A percentile compares a stretch with the other conserved stretches of the same genome.
Evolutionary conservation across 768 basidiomycete genomes (phyloP).

Genomic region (Pulveroboletus ravenelii): DNA sequence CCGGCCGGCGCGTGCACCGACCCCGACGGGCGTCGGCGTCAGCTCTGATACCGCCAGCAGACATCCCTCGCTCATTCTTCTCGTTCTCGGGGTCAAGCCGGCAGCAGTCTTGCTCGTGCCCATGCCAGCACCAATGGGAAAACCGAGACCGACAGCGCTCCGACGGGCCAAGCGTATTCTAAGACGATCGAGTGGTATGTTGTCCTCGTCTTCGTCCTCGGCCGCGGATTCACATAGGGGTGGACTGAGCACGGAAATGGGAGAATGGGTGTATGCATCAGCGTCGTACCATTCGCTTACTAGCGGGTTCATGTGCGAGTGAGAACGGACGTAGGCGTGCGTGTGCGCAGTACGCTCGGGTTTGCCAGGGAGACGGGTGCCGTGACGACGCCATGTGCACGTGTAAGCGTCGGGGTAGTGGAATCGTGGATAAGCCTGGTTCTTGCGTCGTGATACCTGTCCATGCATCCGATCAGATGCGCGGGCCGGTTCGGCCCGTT

Average conservation of each 20-base stretch:
- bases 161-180: slow-evolving; percentile 7
- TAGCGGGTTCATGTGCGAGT: slow-evolving; percentile 2
- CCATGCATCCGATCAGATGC: not conserved
- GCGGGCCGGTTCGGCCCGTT: not conserved
- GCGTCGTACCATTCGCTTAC: slow-evolving; percentile 11
- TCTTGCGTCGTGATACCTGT: not conserved
- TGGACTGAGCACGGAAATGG: slow-evolving; percentile 15
- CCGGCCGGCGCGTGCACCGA: not conserved
- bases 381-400: slow-evolving; percentile 16
- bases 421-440: slow-evolving; percentile 3
- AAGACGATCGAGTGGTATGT: slow-evolving; percentile 13
- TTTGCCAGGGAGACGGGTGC: slow-evolving; percentile 16
- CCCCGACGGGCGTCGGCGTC: slow-evolving; percentile 16
- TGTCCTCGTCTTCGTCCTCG: slow-evolving; percentile 12
- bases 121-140: not conserved
- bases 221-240: slow-evolving; percentile 6
- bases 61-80: slow-evolving; percentile 21
- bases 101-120: not conserved
- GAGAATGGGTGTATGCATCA: slow-evolving; percentile 14
- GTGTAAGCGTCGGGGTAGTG: slow-evolving; percentile 9
- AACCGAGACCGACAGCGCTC: not conserved
- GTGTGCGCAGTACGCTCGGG: not conserved
- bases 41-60: slow-evolving; percentile 10
- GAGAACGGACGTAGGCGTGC: slow-evolving; percentile 3
- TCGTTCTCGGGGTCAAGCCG: not conserved